These are phyloP conservation scores for Pneumocystis canis DNA, from an alignment of 1,139 yeast genomes.

Conservation along the genomic window DNA sequence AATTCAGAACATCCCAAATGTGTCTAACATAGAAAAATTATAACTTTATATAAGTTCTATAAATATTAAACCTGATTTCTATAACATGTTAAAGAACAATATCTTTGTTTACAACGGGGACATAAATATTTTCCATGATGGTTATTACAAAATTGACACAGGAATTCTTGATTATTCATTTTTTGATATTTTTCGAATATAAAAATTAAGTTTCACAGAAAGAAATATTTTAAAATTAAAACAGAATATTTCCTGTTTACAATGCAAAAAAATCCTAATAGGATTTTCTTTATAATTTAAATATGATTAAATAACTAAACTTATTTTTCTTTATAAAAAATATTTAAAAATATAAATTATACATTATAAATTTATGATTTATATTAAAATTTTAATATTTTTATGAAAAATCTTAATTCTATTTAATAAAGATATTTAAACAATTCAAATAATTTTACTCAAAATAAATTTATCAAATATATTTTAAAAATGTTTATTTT, in stretches of 20 bases:
- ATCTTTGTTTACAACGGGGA: neutral
- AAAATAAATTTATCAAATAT: neutral
- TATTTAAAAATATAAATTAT: no score
- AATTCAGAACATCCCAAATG: neutral
- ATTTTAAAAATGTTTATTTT: neutral
- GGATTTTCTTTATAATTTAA: neutral
- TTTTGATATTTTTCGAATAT: neutral
- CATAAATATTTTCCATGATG: neutral
- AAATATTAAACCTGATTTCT: neutral
- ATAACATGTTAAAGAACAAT: neutral
- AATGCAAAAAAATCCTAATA: neutral
- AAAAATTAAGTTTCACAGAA: neutral
- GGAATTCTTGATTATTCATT: neutral
- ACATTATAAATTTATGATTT: neutral
- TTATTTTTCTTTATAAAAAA: no score
- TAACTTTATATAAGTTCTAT: neutral
- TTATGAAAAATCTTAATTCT: neutral
- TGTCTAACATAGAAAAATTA: neutral
- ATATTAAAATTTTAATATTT: neutral
- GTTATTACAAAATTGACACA: neutral
- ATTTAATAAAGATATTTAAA: neutral
- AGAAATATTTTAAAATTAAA: neutral
- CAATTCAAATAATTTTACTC: neutral
- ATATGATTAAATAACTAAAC: no score
- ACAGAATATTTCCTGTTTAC: neutral